Evolutionary conservation across 2,329 filamentous ascomycete species (phyloP), one percentile per base, ranked within the genome.

Genomic region (Cadophora sp.): DNA sequence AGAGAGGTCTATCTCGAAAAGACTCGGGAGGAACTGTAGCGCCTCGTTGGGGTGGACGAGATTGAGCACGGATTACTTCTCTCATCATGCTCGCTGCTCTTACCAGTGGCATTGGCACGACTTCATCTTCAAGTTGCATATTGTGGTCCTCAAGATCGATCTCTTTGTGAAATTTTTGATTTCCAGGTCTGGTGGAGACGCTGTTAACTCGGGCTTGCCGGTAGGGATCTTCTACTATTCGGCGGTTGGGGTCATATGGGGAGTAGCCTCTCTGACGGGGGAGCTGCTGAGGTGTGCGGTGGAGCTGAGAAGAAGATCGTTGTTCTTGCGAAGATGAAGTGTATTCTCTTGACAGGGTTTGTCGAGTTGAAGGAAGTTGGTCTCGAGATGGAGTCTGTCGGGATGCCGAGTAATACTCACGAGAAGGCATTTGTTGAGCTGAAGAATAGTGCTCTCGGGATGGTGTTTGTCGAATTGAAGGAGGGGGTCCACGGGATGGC

Each of bases 1-100:
- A 11, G 4, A 24, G 20, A 9, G 55, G 8, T 6, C 13, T 22
- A 11, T 43, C 36, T 43, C 14, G 11, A 3, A 43, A 9, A 43
- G 13, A 9, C 27, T 58, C 36, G 11, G 55, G n/a, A 41, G 55
- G 55, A 9, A 27, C 55, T 27, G 55, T 58, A 18, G 20, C 22
- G n/a, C 11, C 55, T 43, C 20, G 55, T 22, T 43, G 20, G 13
- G 55, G 55, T 9, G 55, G 36, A 8, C 33, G 55, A 58, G 55
- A 41, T 58, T 58, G 55, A 24, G 33, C 36, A 7, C 36, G 55
- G 18, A 43, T n/a, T 27, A 36, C 20, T 41, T 58, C 20, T 41
- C 55, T 58, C 55, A 58, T 58, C 55, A 58, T 41, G 16, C 55
- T 43, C 43, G 55, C 55, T 2, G 33, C 20, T 24, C 36, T 22